Evolutionary conservation across 2,329 filamentous ascomycete species (phyloP).

Genomic region (Sporothrix curviconia): DNA sequence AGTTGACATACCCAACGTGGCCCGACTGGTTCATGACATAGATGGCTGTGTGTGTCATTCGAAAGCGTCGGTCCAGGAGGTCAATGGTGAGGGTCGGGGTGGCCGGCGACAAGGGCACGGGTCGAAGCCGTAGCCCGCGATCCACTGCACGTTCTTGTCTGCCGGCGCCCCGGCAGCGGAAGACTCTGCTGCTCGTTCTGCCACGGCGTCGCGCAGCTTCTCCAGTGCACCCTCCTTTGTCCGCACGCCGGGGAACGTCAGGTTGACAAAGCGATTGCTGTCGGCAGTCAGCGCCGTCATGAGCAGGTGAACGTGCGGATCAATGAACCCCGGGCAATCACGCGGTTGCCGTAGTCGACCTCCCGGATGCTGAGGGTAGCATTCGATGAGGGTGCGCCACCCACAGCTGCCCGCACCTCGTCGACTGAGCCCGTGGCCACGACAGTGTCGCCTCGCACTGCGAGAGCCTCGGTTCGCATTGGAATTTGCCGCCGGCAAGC

Average conservation of each 20-base stretch:
- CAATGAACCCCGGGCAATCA: slow-evolving; percentile 14
- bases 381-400: background rate
- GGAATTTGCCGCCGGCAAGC: slow-evolving; percentile 10
- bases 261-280: slow-evolving; percentile 2
- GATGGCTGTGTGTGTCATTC: slow-evolving; percentile 24
- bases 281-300: slow-evolving; percentile 9
- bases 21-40: slow-evolving; percentile 14
- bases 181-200: background rate
- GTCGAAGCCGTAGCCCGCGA: slow-evolving; percentile 14
- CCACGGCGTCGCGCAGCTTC: background rate
- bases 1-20: slow-evolving; percentile 14
- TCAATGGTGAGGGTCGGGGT: slow-evolving; percentile 30
- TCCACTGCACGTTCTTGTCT: background rate
- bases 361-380: background rate
- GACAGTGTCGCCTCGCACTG: slow-evolving; percentile 9
- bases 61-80: slow-evolving; percentile 42
- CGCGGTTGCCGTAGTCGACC: slow-evolving; percentile 7
- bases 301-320: slow-evolving; percentile 15
- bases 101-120: slow-evolving; percentile 11
- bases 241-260: slow-evolving; percentile 11
- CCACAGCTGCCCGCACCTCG: slow-evolving; percentile 9
- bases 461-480: slow-evolving; percentile 6
- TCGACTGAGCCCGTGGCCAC: slow-evolving; percentile 6
- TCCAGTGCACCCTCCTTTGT: slow-evolving; percentile 8
- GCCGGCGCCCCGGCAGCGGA: background rate